phyloP scores from a whole-genome alignment of 129 eudicot species.

The Centella asiatica region DNA sequence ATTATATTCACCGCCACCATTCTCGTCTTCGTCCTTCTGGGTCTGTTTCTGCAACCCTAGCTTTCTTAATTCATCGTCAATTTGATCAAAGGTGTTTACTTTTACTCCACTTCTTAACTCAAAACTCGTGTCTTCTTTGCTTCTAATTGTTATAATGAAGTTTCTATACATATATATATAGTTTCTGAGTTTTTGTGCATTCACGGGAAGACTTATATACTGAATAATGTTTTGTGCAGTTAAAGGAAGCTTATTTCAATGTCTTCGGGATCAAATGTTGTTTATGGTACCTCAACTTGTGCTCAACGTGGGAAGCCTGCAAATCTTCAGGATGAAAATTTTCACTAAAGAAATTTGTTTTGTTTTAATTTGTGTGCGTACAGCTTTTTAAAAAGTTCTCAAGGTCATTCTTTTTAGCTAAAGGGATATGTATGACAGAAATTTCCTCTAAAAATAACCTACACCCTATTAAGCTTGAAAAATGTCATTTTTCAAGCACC shows the following conservation, averaged over 20 bases:
- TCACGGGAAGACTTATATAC: no score
- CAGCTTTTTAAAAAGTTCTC: no score
- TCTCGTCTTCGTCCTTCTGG: background rate
- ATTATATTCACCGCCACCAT: background rate
- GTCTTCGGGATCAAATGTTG: slow-evolving; percentile 54
- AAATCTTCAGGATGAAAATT: slow-evolving; percentile 62
- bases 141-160: no score
- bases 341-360: background rate
- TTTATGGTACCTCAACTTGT: slow-evolving; percentile 48
- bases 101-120: no score
- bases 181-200: no score
- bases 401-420: no score
- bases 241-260: background rate
- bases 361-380: background rate
- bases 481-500: no score
- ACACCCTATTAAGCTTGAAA: no score
- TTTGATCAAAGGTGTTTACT: background rate
- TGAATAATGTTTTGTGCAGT: background rate
- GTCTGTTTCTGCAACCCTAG: background rate
- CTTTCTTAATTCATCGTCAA: background rate
- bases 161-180: background rate
- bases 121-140: no score
- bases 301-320: slow-evolving; percentile 80
- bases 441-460: no score
- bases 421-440: no score